Evolutionary conservation across 106 monocot species (phyloP).

Genomic region (Vanilla planifolia): DNA sequence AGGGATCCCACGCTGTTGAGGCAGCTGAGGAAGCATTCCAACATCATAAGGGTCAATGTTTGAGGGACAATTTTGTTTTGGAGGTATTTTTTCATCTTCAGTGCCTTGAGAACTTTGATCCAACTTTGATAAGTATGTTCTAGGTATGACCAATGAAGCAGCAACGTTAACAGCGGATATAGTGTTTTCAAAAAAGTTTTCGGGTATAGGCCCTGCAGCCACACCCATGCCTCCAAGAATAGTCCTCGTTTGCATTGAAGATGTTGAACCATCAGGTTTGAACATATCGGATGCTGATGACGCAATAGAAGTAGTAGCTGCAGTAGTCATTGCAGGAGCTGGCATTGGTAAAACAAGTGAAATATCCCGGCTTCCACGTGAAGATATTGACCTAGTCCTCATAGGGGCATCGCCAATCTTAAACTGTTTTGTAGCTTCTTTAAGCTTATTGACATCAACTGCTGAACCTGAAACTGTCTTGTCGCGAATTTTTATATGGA

Average conservation of each 20-base stretch:
- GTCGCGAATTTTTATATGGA: conserved; percentile 70
- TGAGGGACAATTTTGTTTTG: conserved; percentile 28
- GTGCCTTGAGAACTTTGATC: conserved; percentile 17
- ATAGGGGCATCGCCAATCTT: conserved; percentile 46
- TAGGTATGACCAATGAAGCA: conserved; percentile 47
- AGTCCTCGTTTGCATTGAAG: conserved; percentile 14
- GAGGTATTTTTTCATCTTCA: conserved; percentile 6
- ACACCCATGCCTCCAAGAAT: conserved; percentile 51
- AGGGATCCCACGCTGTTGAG: conserved; percentile 27
- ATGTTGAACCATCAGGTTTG: conserved; percentile 7
- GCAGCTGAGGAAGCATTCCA: conserved; percentile 53
- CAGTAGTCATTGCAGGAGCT: too few species aligned
- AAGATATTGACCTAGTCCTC: conserved; percentile 58
- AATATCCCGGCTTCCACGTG: conserved; percentile 41
- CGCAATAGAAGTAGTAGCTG: conserved; percentile 1
- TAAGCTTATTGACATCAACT: conserved; percentile 84
- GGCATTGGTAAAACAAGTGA: conserved; percentile 28
- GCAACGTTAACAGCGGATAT: conserved; percentile 69
- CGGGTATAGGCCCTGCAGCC: conserved; percentile 73
- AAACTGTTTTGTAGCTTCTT: conserved; percentile 80
- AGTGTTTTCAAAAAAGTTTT: conserved; percentile 91
- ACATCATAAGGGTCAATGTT: conserved; percentile 75
- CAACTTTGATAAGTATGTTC: conserved; percentile 22
- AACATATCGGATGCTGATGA: too few species aligned
- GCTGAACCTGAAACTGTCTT: conserved; percentile 41